Base-by-base conservation (phyloP, 2,329 filamentous ascomycete species). In the Byssochlamys sp. region DNA sequence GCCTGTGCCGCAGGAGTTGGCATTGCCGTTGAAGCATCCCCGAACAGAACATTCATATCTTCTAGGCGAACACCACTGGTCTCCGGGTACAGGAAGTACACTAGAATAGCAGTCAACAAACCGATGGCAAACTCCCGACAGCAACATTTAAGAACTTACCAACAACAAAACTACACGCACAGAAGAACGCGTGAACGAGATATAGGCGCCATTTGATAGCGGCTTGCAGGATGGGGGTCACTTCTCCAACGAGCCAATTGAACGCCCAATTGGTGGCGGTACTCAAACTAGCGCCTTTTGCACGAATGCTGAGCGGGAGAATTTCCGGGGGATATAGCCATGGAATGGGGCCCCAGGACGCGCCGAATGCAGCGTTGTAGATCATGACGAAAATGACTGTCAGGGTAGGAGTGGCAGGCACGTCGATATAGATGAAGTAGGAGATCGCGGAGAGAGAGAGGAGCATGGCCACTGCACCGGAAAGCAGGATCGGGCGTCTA, bases 321-420 rank as follows among this genome's bases (percentile, higher is more conserved):
- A 99, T 99, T 80, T 99, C 94, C n/a, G 94, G 94, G 12, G 94
- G 94, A 72, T 97, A 97, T 14, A 99, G 79, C 94, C 94, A 99
- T 7, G 94, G 94, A 60, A 99, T 95, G 1, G 94, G 94, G 19
- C 94, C 94, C 94, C 94, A 99, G n/a, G 85, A 88, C 69, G 91
- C 95, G 53, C 94, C 94, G 71, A 97, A 99, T 6, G 94, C 89
- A 4, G 92, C 94, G 68, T 99, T 99, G 77, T 97, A 99, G 54
- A 96, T 87, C 88, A 97, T 96, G 69, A 99, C 94, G 68, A 95
- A 95, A 54, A 95, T 75, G 54, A 97, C 94, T 2, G 96, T 94
- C 70, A 96, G 75, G 5, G 83, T 88, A 2, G 89, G 91, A 1
- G 94, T 97, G 66, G 81, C 75, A 10, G 59, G 55, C 54, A 96